These are phyloP conservation scores for Rhexocercosporidium sp. DNA, from an alignment of 2,329 filamentous ascomycete genomes.

Conservation along the genomic window DNA sequence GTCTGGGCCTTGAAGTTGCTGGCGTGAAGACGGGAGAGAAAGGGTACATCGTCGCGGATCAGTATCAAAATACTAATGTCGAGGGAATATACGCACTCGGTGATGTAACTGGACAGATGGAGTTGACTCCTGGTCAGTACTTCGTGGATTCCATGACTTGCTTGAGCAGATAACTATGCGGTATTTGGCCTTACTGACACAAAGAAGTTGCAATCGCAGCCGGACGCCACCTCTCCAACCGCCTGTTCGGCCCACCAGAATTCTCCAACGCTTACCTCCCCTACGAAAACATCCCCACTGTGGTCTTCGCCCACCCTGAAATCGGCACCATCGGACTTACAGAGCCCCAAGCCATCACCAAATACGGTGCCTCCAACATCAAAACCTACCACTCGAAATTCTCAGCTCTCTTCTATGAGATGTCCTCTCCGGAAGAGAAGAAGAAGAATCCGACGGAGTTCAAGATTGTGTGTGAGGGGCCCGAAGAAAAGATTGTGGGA, in stretches of 20 bases:
- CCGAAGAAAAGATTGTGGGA: constrained; percentile 83
- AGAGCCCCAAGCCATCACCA: constrained; percentile 75
- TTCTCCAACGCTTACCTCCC: constrained; percentile 67
- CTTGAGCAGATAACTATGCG: background rate
- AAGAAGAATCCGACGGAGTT: constrained; percentile 81
- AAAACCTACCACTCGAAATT: constrained; percentile 84
- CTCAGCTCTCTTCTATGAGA: constrained; percentile 86
- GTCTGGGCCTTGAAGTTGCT: constrained; percentile 72
- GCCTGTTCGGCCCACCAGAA: constrained; percentile 75
- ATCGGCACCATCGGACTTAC: constrained; percentile 81
- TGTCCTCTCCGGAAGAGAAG: constrained; percentile 72
- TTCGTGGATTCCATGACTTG: background rate
- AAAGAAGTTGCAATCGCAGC: constrained; percentile 79
- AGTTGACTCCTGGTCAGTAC: constrained; percentile 68
- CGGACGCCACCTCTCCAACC: constrained; percentile 77
- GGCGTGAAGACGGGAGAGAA: constrained; percentile 71
- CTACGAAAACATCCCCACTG: constrained; percentile 81
- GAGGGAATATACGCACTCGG: constrained; percentile 80
- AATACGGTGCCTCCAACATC: constrained; percentile 75
- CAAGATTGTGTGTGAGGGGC: constrained; percentile 78
- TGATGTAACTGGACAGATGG: constrained; percentile 79
- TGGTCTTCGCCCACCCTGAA: constrained; percentile 87
- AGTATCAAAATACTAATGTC: constrained; percentile 82
- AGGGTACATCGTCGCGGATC: constrained; percentile 75
- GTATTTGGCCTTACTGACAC: background rate